Conservation (phyloP, 164 flowering plant genomes). For the Santalum album region DNA sequence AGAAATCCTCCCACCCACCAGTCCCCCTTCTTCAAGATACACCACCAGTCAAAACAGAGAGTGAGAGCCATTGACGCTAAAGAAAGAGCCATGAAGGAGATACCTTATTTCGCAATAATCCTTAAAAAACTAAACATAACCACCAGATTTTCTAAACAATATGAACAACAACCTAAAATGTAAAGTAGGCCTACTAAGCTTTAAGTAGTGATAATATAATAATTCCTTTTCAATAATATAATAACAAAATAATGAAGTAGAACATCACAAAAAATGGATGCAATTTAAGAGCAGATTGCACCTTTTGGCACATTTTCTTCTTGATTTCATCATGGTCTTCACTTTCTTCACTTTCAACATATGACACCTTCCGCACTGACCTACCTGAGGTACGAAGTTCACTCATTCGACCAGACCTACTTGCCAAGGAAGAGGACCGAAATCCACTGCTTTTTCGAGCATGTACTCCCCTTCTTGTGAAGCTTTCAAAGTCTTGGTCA, state of each 20-base stretch:
- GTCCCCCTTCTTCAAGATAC: no score
- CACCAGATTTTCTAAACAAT: not conserved
- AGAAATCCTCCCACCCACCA: no score
- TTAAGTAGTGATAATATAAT: no score
- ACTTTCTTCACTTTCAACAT: constrained; percentile 96
- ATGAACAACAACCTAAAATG: not conserved
- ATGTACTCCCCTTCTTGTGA: constrained; percentile 32
- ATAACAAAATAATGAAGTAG: not conserved
- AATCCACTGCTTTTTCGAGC: constrained; percentile 36
- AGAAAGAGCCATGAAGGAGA: no score
- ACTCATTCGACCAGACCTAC: constrained; percentile 22
- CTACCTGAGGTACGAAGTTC: constrained; percentile 81
- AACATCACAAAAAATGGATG: no score
- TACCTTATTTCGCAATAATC: no score
- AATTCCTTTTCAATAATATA: not conserved
- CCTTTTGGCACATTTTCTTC: constrained; percentile 70
- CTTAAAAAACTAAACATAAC: no score
- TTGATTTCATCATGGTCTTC: constrained; percentile 78
- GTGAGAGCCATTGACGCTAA: no score
- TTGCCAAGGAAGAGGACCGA: constrained; percentile 28
- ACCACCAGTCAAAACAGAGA: no score
- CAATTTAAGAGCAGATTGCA: constrained; percentile 8
- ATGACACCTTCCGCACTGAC: constrained; percentile 81
- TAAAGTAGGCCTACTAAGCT: no score
- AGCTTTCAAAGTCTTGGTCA: constrained; percentile 48